Evolutionary conservation across 495 filamentous ascomycete species (phyloP).

Genomic region (Aspergillus funiculosus): DNA sequence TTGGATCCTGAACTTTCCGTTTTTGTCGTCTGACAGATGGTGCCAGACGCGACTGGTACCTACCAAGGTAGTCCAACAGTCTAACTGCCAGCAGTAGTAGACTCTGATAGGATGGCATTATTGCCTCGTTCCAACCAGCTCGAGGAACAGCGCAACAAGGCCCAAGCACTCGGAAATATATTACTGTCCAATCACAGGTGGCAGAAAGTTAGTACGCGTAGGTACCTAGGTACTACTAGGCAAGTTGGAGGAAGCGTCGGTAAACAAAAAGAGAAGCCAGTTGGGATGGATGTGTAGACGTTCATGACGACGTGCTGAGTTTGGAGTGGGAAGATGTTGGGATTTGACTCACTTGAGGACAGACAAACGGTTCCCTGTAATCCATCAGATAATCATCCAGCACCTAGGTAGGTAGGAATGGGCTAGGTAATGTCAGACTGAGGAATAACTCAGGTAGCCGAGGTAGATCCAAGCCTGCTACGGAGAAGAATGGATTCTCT

Average conservation of each 20-base stretch:
- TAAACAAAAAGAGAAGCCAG: conserved; percentile 8
- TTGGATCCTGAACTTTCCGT: neutral
- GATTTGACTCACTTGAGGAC: no score
- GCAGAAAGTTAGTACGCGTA: neutral
- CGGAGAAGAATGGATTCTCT: neutral
- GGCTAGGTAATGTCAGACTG: no score
- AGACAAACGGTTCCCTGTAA: no score
- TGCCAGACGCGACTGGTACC: neutral
- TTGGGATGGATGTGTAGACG: neutral
- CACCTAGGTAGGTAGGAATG: no score
- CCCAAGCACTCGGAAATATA: conserved; percentile 20
- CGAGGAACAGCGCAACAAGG: conserved; percentile 10
- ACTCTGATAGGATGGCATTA: neutral
- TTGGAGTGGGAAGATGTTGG: neutral
- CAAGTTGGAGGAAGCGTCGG: conserved; percentile 1
- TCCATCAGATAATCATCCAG: no score
- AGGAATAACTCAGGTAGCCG: no score
- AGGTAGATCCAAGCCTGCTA: no score
- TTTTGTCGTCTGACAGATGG: conserved; percentile 14
- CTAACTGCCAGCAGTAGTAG: no score
- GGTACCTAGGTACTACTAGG: no score
- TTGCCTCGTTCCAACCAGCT: conserved; percentile 9
- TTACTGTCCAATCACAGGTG: conserved; percentile 9
- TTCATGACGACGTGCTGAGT: neutral
- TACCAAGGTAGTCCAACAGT: neutral